A percentile compares a stretch with the other conserved stretches of the same genome.
Evolutionary conservation across 495 filamentous ascomycete species (phyloP).

Genomic region (Aspergillus homomorphus): DNA sequence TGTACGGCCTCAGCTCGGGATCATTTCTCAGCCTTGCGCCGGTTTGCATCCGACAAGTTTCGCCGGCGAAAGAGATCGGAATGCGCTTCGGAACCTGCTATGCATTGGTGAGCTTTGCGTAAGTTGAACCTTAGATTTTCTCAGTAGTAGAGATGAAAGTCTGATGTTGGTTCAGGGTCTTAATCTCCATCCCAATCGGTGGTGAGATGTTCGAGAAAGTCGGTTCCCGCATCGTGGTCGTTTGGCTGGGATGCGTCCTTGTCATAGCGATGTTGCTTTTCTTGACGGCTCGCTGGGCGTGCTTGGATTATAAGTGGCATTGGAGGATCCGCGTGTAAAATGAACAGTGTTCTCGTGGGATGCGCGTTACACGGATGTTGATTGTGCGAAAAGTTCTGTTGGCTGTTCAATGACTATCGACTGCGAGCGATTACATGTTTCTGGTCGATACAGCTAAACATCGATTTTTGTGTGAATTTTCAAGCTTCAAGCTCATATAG

Average conservation of each 20-base stretch:
- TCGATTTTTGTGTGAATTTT: too few relatives aligned
- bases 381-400: too few relatives aligned
- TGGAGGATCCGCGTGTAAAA: constrained; percentile 25
- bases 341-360: too few relatives aligned
- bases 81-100: constrained; percentile 66
- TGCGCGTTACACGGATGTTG: too few relatives aligned
- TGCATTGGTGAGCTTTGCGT: constrained; percentile 61
- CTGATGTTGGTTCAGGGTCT: constrained; percentile 23
- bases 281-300: constrained; percentile 46
- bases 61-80: constrained; percentile 60
- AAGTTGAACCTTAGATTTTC: constrained; percentile 8
- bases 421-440: too few relatives aligned
- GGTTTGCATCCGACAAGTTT: constrained; percentile 61
- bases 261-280: constrained; percentile 37
- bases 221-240: constrained; percentile 33
- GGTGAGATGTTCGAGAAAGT: constrained; percentile 43
- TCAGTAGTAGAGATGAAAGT: background rate
- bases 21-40: constrained; percentile 61
- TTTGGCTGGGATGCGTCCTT: constrained; percentile 38
- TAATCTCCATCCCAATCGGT: constrained; percentile 41
- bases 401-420: too few relatives aligned
- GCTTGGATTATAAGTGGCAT: constrained; percentile 47
- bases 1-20: constrained; percentile 62
- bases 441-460: too few relatives aligned
- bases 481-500: too few relatives aligned